Conservation (phyloP, 2,329 filamentous ascomycete genomes). For the Pseudocercospora fuligena region DNA sequence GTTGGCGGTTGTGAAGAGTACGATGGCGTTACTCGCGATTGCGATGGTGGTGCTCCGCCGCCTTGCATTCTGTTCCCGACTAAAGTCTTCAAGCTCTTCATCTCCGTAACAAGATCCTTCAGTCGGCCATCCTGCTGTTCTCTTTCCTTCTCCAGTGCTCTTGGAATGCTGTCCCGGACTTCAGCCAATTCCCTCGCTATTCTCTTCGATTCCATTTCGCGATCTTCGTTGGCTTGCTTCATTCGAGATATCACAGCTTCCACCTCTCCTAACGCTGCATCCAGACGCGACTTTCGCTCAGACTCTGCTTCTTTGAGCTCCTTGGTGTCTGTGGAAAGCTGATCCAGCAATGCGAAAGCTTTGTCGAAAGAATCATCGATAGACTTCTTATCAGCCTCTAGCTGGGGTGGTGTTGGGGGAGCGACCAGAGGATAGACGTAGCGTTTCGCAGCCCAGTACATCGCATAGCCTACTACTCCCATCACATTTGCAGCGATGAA, state of each 20-base stretch:
- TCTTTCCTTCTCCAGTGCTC: constrained; percentile 85
- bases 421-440: constrained; percentile 91
- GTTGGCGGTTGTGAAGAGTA: constrained; percentile 21
- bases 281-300: constrained; percentile 79
- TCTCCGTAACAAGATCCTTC: constrained; percentile 81
- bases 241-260: constrained; percentile 81
- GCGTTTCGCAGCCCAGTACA: constrained; percentile 88
- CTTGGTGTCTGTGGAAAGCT: constrained; percentile 87
- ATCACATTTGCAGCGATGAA: constrained; percentile 99
- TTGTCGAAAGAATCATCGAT: constrained; percentile 94
- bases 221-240: constrained; percentile 77
- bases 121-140: constrained; percentile 79
- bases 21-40: constrained; percentile 32
- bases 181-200: constrained; percentile 84
- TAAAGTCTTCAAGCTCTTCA: constrained; percentile 90
- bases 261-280: constrained; percentile 79
- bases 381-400: constrained; percentile 90
- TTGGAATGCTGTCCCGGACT: constrained; percentile 83
- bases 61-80: constrained; percentile 66
- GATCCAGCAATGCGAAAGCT: constrained; percentile 88
- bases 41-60: constrained; percentile 23
- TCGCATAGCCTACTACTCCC: constrained; percentile 83
- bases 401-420: constrained; percentile 88
- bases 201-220: constrained; percentile 85
- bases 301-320: constrained; percentile 85